Evolutionary conservation across 1,284 basidiomycete genomes (phyloP).

Genomic region (Malassezia globosa): DNA sequence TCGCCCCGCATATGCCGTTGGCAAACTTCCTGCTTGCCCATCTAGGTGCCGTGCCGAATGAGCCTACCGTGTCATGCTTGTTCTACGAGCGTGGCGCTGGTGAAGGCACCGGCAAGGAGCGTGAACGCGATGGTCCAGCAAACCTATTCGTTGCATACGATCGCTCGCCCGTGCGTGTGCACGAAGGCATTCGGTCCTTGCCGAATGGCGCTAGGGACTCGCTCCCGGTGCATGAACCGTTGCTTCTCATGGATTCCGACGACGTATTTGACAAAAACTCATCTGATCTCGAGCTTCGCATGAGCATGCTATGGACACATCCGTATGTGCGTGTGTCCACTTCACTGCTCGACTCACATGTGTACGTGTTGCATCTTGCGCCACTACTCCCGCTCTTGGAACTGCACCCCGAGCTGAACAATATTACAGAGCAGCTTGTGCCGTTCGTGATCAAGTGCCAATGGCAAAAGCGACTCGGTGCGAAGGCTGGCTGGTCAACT

Average conservation of each 20-base stretch:
- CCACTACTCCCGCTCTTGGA: conserved; percentile 32
- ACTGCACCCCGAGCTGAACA: conserved; percentile 30
- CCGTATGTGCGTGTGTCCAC: conserved; percentile 34
- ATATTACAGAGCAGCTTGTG: conserved; percentile 36
- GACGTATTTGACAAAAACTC: conserved; percentile 28
- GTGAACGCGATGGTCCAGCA: conserved; percentile 41
- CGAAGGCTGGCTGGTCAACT: conserved; percentile 35
- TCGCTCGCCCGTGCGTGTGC: conserved; percentile 14
- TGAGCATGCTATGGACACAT: conserved; percentile 31
- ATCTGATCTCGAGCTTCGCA: conserved; percentile 34
- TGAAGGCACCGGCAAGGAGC: conserved; percentile 39
- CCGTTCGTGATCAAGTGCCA: conserved; percentile 39
- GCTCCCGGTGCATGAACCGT: conserved; percentile 23
- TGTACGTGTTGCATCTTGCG: conserved; percentile 35
- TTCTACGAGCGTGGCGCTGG: conserved; percentile 40
- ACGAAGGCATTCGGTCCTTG: conserved; percentile 14
- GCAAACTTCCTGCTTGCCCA: conserved; percentile 29
- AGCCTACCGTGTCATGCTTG: conserved; percentile 29
- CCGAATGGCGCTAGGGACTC: conserved; percentile 9
- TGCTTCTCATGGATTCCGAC: conserved; percentile 34
- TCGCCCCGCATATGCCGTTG: conserved; percentile 34
- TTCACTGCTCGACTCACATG: conserved; percentile 34
- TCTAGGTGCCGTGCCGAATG: conserved; percentile 20
- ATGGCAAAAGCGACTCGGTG: conserved; percentile 35
- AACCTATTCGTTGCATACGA: conserved; percentile 34